Evolutionary conservation across 176 grass and related monocot genomes (phyloP).

Genomic region (Chrysopogon serrulatus): DNA sequence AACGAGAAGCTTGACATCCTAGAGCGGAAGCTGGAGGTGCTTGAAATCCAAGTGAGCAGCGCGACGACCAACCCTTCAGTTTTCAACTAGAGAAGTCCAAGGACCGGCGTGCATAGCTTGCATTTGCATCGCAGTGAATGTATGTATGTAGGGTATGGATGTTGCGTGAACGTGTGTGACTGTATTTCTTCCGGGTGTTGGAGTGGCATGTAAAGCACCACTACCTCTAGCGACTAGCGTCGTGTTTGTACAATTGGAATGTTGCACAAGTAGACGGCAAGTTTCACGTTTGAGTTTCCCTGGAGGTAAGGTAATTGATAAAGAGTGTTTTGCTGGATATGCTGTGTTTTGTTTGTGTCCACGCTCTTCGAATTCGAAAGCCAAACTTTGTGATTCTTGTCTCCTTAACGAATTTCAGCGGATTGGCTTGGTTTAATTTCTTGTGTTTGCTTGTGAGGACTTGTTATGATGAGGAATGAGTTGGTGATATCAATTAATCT

Average conservation of each 20-base stretch:
- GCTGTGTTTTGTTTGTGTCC: too few species aligned
- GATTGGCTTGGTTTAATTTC: neutral
- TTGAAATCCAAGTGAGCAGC: constrained; percentile 95
- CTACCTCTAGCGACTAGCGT: neutral
- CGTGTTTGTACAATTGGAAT: neutral
- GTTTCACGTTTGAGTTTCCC: neutral
- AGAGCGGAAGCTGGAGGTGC: constrained; percentile 85
- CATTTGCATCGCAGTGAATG: neutral
- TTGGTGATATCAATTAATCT: neutral
- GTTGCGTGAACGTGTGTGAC: neutral
- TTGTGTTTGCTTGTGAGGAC: neutral
- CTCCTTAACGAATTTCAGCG: neutral
- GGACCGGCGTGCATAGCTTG: neutral
- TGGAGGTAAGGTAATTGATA: neutral
- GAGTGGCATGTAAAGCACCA: neutral
- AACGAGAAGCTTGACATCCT: constrained; percentile 90
- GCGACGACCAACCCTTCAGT: constrained; percentile 91
- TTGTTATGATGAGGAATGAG: neutral
- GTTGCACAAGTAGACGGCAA: neutral
- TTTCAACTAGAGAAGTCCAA: constrained; percentile 45
- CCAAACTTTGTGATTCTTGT: too few species aligned
- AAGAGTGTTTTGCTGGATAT: too few species aligned
- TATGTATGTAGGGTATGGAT: neutral
- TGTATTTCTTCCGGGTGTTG: neutral
- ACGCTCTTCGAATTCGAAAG: too few species aligned